Conservation (phyloP, 2,329 filamentous ascomycete species). For the Pseudocercospora vitis region DNA sequence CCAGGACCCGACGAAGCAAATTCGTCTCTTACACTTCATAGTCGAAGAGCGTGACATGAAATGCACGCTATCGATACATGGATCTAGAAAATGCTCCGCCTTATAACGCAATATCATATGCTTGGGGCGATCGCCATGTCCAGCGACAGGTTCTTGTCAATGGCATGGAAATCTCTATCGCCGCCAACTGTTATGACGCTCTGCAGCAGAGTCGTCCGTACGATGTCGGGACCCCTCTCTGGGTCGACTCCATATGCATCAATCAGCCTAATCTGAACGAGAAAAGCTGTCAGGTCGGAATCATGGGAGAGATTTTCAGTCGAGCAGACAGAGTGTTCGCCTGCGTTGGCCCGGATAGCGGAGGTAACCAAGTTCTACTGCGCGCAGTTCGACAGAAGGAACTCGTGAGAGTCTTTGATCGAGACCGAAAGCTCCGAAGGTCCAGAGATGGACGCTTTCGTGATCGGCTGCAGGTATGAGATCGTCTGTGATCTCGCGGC, state of each 20-base stretch:
- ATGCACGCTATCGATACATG: too few species aligned
- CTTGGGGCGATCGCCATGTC: neutral
- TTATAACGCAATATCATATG: neutral
- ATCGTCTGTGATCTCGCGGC: neutral
- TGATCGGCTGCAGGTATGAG: neutral
- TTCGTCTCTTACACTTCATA: too few species aligned
- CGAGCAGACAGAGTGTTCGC: slow-evolving; percentile 11
- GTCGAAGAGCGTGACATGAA: too few species aligned
- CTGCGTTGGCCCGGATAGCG: slow-evolving; percentile 10
- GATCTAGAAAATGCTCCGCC: too few species aligned
- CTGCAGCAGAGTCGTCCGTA: neutral
- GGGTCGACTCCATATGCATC: slow-evolving; percentile 21
- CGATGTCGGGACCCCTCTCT: neutral
- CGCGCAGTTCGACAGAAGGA: neutral
- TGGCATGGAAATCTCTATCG: neutral
- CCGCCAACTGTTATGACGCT: neutral
- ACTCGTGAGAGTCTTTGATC: neutral
- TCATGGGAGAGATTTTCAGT: slow-evolving; percentile 18
- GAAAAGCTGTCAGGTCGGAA: slow-evolving; percentile 11
- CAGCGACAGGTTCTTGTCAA: neutral
- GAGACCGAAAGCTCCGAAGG: neutral
- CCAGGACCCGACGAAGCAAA: too few species aligned
- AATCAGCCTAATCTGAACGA: slow-evolving; percentile 16
- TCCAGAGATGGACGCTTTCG: neutral
- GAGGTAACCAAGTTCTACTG: neutral